These are phyloP conservation scores for Hortaea sp. DNA, from an alignment of 2,329 filamentous ascomycete species.

Conservation along the genomic window DNA sequence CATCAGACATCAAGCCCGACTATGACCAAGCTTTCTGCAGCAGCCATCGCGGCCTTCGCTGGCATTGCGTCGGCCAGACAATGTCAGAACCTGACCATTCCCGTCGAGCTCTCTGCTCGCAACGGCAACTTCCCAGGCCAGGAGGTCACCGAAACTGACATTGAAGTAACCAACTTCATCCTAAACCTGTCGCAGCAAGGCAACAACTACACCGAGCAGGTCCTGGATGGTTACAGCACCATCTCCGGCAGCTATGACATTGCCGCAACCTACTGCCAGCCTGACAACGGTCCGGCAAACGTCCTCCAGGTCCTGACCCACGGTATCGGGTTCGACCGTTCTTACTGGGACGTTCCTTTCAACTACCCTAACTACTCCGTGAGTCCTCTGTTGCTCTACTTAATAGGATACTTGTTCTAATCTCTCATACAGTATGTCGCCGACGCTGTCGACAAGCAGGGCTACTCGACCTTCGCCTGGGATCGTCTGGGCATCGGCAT, in stretches of 20 bases:
- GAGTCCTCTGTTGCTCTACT: background rate
- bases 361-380: conserved; percentile 51
- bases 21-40: conserved; percentile 17
- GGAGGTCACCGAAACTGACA: conserved; percentile 33
- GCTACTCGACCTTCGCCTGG: conserved; percentile 51
- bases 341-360: conserved; percentile 53
- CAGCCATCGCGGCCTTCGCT: conserved; percentile 14
- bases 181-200: conserved; percentile 41
- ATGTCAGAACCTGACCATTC: conserved; percentile 46
- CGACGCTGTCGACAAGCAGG: conserved; percentile 42
- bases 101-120: conserved; percentile 44
- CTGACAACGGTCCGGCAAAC: conserved; percentile 33
- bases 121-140: conserved; percentile 44
- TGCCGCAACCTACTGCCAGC: conserved; percentile 51
- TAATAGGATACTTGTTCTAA: too few relatives aligned
- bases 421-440: conserved; percentile 38
- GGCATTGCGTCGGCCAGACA: conserved; percentile 18
- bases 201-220: conserved; percentile 38
- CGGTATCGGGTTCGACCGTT: conserved; percentile 47
- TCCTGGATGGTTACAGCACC: conserved; percentile 41
- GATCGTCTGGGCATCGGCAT: conserved; percentile 53
- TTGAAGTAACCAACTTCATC: conserved; percentile 49
- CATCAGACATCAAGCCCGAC: background rate
- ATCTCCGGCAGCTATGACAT: conserved; percentile 47
- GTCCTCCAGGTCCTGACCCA: conserved; percentile 42